Base-by-base conservation (phyloP, 345 rosid genomes). In the Psidium friedrichsthalianum region DNA sequence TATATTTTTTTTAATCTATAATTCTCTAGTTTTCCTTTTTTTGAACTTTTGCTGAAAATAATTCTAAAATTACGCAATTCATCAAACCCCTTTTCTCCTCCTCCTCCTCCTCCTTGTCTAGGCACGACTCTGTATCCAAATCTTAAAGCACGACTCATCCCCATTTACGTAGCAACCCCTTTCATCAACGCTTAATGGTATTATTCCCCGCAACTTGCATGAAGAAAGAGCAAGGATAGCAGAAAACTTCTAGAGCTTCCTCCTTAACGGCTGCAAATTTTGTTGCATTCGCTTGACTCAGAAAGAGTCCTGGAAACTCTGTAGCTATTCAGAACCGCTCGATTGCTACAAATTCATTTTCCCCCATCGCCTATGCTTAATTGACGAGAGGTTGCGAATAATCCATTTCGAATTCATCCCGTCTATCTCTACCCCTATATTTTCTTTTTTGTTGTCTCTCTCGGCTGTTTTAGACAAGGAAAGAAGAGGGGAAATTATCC, bases 41-140 rank as follows among this genome's bases (percentile, higher is more conserved):
- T 13, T 9, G 51, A 49, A 12, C 11, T 49, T 49, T 10, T 12
- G 13, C 12, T 3, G 11, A 11, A 49, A 11, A 12, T 11, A 49
- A 11, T 49, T 49, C 51, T 3, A 11, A 6, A 49, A 49, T 49
- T 49, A 49, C 51, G 36, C 0, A 0, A 29, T 61, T 29, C 42
- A 15, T 3, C 21, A 29, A 29, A 61, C 20, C 40, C 21, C 6
- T 0, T 3, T 27, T 0, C 6, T 16, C 29, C 42, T 32, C n/a
- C 36, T n/a, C n/a, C n/a, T n/a, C n/a, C n/a, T n/a, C n/a, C n/a
- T n/a, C n/a, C n/a, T n/a, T n/a, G n/a, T 27, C 24, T 69, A 4
- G 47, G 78, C 40, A 36, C 78, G 24, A 18, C 12, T 3, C 18
- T 5, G 20, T 18, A 36, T 18, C 13, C 0, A 24, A 64, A 36